Evolutionary conservation across 768 basidiomycete species (phyloP), one percentile per base, ranked within the genome.

Genomic region (Boletus rubescentipes): DNA sequence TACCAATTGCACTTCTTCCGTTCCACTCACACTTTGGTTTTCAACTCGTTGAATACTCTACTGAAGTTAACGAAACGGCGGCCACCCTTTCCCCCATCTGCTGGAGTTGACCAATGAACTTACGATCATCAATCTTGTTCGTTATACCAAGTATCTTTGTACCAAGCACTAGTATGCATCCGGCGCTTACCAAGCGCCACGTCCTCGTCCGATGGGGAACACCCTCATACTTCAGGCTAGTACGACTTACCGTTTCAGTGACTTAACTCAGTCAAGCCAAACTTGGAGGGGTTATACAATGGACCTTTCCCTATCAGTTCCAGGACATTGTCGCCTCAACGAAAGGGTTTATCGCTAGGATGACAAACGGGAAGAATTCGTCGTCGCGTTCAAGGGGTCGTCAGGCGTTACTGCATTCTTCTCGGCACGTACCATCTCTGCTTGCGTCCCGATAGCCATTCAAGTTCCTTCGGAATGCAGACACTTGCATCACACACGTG

Each of bases 121-220:
- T 80, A 77, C 49, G 61, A 73, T 44, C n/a, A n/a, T n/a, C n/a
- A 67, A 79, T 36, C 70, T 81, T 30, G 73, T 73, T 47, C 70
- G 66, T 15, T 79, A 75, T 55, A 70, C 75, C 1, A 78, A 77
- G 59, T n/a, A n/a, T n/a, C n/a, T n/a, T n/a, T n/a, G n/a, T n/a
- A n/a, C n/a, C n/a, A n/a, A n/a, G n/a, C n/a, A n/a, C n/a, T n/a
- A n/a, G n/a, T 81, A 79, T 57, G 74, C 80, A 5, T 80, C 79
- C 9, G 77, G 77, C 2, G 73, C 73, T 15, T 80, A 81, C 56
- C 77, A 77, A 49, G 49, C 65, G 29, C 34, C 77, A 6, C 80
- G 79, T 49, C 77, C 75, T 4, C 64, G 67, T 7, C 80, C 80
- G n/a, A 62, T 80, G 51, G 79, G 80, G 4, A 78, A 73, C 39